Conservation (phyloP, 1,139 yeast genomes). For the Yamadazyma diddensiae region DNA sequence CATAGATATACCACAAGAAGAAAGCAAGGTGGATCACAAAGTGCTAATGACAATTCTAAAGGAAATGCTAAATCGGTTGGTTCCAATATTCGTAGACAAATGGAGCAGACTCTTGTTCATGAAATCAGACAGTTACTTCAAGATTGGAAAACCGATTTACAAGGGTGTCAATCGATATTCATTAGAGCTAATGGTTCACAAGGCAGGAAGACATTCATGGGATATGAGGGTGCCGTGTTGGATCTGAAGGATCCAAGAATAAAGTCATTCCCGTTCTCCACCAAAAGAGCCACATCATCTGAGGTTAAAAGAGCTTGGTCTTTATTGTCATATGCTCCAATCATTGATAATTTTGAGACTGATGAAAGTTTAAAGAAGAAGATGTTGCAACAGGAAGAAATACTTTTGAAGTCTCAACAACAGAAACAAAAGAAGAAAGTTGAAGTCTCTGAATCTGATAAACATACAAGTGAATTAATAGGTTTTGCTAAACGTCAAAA, state of each 20-base stretch:
- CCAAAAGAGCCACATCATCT: slow-evolving; percentile 79
- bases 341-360: slow-evolving; percentile 55
- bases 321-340: slow-evolving; percentile 59
- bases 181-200: slow-evolving; percentile 79
- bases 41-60: slow-evolving; percentile 85
- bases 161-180: slow-evolving; percentile 66
- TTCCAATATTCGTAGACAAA: slow-evolving; percentile 80
- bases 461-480: slow-evolving; percentile 56
- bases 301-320: slow-evolving; percentile 88
- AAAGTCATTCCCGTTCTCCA: slow-evolving; percentile 78
- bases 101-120: slow-evolving; percentile 76
- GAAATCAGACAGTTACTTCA: slow-evolving; percentile 70
- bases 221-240: slow-evolving; percentile 57
- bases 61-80: slow-evolving; percentile 99
- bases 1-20: slow-evolving; percentile 95
- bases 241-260: slow-evolving; percentile 54
- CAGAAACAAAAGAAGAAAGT: slow-evolving; percentile 21
- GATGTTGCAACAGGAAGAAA: slow-evolving; percentile 22
- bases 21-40: slow-evolving; percentile 97
- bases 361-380: slow-evolving; percentile 26
- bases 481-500: slow-evolving; percentile 66
- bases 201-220: slow-evolving; percentile 64
- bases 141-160: slow-evolving; percentile 61
- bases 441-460: slow-evolving; percentile 32
- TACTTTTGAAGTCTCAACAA: slow-evolving; percentile 14